Conservation (phyloP, 305 asterid genomes). For the Euphrasia arctica region DNA sequence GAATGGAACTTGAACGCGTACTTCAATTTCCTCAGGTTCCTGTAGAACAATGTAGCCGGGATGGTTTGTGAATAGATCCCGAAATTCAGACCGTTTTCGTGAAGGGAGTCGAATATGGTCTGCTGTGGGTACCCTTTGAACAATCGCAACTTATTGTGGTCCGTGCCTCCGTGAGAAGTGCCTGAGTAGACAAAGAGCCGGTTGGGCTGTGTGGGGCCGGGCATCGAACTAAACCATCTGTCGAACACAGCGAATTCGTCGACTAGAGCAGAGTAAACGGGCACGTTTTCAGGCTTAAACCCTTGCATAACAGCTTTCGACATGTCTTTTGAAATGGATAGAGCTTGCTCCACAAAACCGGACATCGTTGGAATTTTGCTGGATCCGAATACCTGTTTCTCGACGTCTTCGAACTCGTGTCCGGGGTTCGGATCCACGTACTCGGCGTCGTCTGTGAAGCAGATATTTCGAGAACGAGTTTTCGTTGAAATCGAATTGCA, state of each 20-base stretch:
- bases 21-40: constrained; percentile 70
- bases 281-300: constrained; percentile 56
- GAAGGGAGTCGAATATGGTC: constrained; percentile 70
- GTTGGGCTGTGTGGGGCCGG: constrained; percentile 80
- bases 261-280: constrained; percentile 46
- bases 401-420: constrained; percentile 70
- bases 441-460: constrained; percentile 70
- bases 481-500: constrained; percentile 55
- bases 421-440: constrained; percentile 84
- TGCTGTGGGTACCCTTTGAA: constrained; percentile 66
- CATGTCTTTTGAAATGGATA: constrained; percentile 41
- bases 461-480: constrained; percentile 25
- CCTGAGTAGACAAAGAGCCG: constrained; percentile 71
- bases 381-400: constrained; percentile 58
- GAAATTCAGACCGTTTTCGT: constrained; percentile 50
- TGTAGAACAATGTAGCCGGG: constrained; percentile 63
- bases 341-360: constrained; percentile 83
- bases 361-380: constrained; percentile 59
- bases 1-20: constrained; percentile 58
- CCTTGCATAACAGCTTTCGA: constrained; percentile 77
- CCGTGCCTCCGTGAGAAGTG: constrained; percentile 80
- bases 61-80: constrained; percentile 64
- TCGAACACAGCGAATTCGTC: constrained; percentile 61
- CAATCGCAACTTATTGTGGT: constrained; percentile 49
- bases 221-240: constrained; percentile 64